Conservation (phyloP, 768 basidiomycete species). For the Astraeus odoratus region DNA sequence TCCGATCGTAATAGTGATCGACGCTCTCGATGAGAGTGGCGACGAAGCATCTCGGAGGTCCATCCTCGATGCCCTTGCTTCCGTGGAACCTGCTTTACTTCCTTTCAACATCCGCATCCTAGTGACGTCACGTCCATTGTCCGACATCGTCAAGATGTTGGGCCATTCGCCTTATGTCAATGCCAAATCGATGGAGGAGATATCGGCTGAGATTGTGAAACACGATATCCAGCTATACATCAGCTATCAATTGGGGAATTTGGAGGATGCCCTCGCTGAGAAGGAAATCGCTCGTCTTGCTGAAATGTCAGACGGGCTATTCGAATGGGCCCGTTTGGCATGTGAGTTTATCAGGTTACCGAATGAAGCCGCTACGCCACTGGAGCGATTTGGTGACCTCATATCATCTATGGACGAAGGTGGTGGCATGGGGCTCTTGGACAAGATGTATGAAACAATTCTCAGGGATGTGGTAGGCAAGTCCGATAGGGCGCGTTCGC, state of each 20-base stretch:
- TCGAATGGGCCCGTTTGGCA: constrained; percentile 2
- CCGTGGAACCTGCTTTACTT: constrained; percentile 20
- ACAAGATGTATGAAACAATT: neutral
- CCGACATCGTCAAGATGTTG: neutral
- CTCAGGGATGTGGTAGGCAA: neutral
- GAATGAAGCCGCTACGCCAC: neutral
- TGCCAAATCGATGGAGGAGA: neutral
- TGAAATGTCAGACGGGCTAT: neutral
- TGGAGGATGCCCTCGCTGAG: neutral
- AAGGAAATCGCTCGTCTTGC: neutral
- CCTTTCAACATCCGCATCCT: constrained; percentile 2
- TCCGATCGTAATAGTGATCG: constrained; percentile 16
- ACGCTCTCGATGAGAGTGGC: constrained; percentile 14
- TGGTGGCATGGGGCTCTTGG: neutral
- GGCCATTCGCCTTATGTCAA: neutral
- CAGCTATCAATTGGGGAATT: neutral
- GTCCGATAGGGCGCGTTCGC: neutral
- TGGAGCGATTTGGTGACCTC: neutral
- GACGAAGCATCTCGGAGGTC: constrained; percentile 1
- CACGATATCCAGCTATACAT: neutral
- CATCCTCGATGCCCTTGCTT: constrained; percentile 7
- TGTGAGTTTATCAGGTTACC: constrained; percentile 1
- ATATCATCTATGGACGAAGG: neutral
- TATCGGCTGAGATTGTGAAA: neutral
- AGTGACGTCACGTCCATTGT: constrained; percentile 1